phyloP scores from a whole-genome alignment of 2,329 filamentous ascomycete genomes.

The Truncatella angustata region DNA sequence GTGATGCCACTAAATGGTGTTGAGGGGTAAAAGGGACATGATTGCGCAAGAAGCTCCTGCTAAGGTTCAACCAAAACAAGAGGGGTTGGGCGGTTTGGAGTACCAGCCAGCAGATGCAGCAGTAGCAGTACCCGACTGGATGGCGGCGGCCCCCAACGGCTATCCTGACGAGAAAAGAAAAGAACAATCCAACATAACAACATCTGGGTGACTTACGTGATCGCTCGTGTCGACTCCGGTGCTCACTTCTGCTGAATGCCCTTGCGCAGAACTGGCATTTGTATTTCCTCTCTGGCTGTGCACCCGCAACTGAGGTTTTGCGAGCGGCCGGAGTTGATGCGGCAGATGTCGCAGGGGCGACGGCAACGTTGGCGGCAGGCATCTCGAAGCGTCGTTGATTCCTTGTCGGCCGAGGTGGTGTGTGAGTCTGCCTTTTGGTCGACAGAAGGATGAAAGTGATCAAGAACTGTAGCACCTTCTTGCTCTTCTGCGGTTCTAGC shows the following conservation, averaged over 20 bases:
- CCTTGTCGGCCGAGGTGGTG: neutral
- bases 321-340: constrained; percentile 69
- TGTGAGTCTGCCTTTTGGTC: constrained; percentile 9
- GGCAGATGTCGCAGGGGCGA: constrained; percentile 57
- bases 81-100: constrained; percentile 18
- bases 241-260: constrained; percentile 96
- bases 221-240: constrained; percentile 93
- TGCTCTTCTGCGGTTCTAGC: neutral
- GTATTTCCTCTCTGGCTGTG: constrained; percentile 88
- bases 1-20: constrained; percentile 3
- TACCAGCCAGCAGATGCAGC: too few species aligned
- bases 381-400: constrained; percentile 48
- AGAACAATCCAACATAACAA: too few species aligned
- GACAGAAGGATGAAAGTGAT: neutral
- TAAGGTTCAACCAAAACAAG: constrained; percentile 15
- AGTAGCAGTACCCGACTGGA: too few species aligned
- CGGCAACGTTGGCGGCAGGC: constrained; percentile 69
- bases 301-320: constrained; percentile 64
- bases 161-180: too few species aligned
- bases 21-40: constrained; percentile 11
- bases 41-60: constrained; percentile 2
- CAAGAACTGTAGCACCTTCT: neutral
- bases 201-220: constrained; percentile 88
- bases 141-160: too few species aligned
- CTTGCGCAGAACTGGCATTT: constrained; percentile 99